Evolutionary conservation across 331 rosid species (phyloP), one percentile per base, ranked within the genome.

Genomic region (Rosa hybrid): DNA sequence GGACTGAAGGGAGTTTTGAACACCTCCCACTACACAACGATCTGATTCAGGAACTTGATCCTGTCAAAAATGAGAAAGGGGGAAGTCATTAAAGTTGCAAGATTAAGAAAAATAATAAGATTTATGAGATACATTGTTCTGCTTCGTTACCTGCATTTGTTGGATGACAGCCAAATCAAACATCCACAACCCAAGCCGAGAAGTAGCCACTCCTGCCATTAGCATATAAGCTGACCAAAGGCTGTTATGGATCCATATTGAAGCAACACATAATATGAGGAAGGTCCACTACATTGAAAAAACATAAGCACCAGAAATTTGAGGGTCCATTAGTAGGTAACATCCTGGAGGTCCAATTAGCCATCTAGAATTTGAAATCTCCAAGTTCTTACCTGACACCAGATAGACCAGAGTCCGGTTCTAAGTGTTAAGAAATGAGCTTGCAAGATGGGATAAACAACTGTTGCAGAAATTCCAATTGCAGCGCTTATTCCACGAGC

Each of bases 141-240:
- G 27, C 10, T 81, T 82, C 44, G 77, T 42, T 80, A 80, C 98
- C 94, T 94, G 98, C 98, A 94, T 94, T 86, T 91, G 97, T 57
- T 94, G 97, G 84, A 94, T 91, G 9, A 94, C 90, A 4, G 99
- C 83, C 59, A 95, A 84, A 74, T 95, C 99, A 86, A 93, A 89
- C 89, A 90, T 84, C 99, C 99, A 95, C 88, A 93, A 82, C 62
- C 99, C 99, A 51, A 95, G 98, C 85, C 98, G 85, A 75, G 99
- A 95, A 21, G 86, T 57, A 4, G 97, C 98, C 4, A 95, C 99
- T 65, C 98, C 97, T 12, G 80, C 91, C 96, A 95, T 95, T 79
- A 95, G 86, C 81, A 89, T 72, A 85, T 85, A 89, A 12, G 97
- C 83, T 5, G 98, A 88, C 64, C 56, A 64, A 41, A 56, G 9